These are phyloP conservation scores for Aegilops tauschii DNA, from an alignment of 176 grass and related monocot species.

Conservation along the genomic window DNA sequence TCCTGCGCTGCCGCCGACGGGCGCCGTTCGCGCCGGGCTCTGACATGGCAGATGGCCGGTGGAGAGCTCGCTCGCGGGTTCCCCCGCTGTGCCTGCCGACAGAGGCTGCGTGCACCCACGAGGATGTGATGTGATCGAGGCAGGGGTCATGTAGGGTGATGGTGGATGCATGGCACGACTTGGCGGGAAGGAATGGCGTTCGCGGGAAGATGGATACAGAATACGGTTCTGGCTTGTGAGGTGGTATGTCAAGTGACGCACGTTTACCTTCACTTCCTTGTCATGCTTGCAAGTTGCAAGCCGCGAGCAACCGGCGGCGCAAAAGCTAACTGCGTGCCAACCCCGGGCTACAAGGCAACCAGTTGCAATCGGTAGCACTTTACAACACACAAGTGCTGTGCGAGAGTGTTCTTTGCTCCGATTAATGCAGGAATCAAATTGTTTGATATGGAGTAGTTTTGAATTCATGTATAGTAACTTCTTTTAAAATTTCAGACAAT, in stretches of 20 bases:
- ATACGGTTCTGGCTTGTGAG: conserved; percentile 46
- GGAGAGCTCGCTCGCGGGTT: not conserved
- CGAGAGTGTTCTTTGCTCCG: not conserved
- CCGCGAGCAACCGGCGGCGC: not conserved
- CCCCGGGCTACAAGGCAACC: not conserved
- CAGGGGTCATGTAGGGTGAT: not conserved
- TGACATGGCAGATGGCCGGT: conserved; percentile 10
- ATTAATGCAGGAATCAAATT: not conserved
- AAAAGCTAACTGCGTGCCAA: not conserved
- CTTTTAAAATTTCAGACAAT: not conserved
- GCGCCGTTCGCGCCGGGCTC: not conserved
- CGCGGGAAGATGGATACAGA: conserved; percentile 42
- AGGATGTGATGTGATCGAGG: not conserved
- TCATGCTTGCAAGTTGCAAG: not conserved
- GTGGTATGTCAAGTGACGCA: not conserved
- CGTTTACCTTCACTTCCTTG: not conserved
- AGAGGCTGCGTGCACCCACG: not conserved
- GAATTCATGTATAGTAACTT: not conserved
- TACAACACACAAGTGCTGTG: not conserved
- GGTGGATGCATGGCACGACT: not conserved
- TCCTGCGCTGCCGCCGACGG: conserved; percentile 30
- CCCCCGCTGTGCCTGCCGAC: not conserved
- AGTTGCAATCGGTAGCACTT: no score
- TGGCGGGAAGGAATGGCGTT: conserved; percentile 72
- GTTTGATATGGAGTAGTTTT: not conserved